Base-by-base conservation (phyloP, 202 grass and related monocot species). In the Elaeis oleifera region DNA sequence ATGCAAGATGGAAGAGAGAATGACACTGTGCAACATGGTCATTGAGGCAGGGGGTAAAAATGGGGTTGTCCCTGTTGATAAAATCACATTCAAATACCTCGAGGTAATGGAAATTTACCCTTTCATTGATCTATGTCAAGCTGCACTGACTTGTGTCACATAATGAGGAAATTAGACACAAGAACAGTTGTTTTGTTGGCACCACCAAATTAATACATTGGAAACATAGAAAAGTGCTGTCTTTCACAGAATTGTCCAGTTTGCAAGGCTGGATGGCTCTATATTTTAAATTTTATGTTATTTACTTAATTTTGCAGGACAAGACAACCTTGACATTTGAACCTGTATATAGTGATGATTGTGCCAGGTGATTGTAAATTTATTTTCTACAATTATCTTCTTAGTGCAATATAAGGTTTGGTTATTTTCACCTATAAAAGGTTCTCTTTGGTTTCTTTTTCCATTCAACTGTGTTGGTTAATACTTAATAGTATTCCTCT, bases 21-120 rank as follows among this genome's bases (percentile, higher is more conserved):
- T 97, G 92, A 97, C 92, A 63, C 63, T 92, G 20, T 97, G 92
- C 71, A 92, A 97, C 60, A 92, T 97, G 88, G 94, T 92, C 64
- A 62, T 97, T 75, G 88, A 97, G 81, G 94, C 94, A 56, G 88
- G 94, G 25, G 88, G 85, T 21, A 97, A 92, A 74, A 97, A 97
- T 59, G 94, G 85, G 62, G 82, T 97, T 49, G 77, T 97, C 18
- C 82, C 94, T 79, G 74, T 88, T 64, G 88, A 97, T 69, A 69
- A 75, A 58, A 92, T 79, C 82, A 97, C 94, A 82, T 84, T 97
- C 49, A 92, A 97, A 32, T 92, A 89, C 74, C 92, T 97, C 51
- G 81, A 92, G 92, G 88, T 89, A 81, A 31, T 59, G 27, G 50
- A 26, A 74, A 68, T 20, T 79, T 62, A 4, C 16, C 5, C 17